phyloP scores from a whole-genome alignment of 2,329 filamentous ascomycete species.

The Colletotrichum sp. region DNA sequence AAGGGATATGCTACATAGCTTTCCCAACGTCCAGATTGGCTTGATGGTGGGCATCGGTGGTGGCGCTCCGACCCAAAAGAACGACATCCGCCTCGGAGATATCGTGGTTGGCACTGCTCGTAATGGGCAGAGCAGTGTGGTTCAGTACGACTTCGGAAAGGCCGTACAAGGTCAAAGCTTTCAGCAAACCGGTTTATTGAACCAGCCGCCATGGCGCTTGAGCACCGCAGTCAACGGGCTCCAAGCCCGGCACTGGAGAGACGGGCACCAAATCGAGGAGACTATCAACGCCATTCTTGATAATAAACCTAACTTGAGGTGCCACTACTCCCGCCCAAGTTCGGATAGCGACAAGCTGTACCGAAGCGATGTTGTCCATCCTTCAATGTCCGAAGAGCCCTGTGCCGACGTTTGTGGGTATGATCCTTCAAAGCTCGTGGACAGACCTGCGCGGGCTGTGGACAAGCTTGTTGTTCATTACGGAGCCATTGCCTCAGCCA shows the following conservation, averaged over 20 bases:
- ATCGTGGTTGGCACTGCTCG: slow-evolving; percentile 7
- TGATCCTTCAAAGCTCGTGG: background rate
- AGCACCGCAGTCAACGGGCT: no score
- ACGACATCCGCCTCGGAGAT: slow-evolving; percentile 36
- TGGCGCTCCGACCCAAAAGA: slow-evolving; percentile 34
- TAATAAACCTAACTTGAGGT: no score
- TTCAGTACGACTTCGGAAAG: slow-evolving; percentile 32
- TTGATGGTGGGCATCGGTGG: slow-evolving; percentile 40
- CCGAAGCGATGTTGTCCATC: background rate
- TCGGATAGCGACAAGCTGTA: slow-evolving; percentile 3
- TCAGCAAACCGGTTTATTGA: slow-evolving; percentile 9
- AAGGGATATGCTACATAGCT: slow-evolving; percentile 31
- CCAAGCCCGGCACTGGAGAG: no score
- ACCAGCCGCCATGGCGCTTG: slow-evolving; percentile 23
- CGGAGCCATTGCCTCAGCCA: slow-evolving; percentile 19
- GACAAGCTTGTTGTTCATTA: background rate
- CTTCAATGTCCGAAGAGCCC: background rate
- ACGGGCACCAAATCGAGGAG: slow-evolving; percentile 20
- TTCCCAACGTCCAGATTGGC: slow-evolving; percentile 31
- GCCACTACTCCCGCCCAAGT: no score
- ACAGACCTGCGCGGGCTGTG: background rate
- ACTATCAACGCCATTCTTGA: background rate
- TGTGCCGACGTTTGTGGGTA: slow-evolving; percentile 1
- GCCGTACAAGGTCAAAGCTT: slow-evolving; percentile 21
- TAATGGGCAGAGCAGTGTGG: slow-evolving; percentile 20